These are phyloP conservation scores for Tieghemiomyces parasiticus DNA, from an alignment of 192 early-diverging fungal genomes.

Conservation along the genomic window DNA sequence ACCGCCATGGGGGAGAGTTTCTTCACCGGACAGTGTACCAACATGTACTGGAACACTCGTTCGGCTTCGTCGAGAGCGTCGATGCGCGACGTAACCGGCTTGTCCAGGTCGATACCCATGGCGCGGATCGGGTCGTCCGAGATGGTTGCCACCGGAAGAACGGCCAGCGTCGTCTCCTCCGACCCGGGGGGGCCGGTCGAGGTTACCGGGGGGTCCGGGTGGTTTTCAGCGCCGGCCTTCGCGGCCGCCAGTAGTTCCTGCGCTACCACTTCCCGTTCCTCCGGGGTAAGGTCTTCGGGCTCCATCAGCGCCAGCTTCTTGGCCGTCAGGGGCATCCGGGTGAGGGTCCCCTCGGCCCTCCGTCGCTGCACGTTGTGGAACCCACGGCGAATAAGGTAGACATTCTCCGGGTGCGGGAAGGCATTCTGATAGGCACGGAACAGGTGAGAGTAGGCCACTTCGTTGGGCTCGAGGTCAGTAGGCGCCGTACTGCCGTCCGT, in stretches of 20 bases:
- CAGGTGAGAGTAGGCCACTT: conserved; percentile 47
- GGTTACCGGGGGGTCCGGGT: neutral
- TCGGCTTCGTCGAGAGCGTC: conserved; percentile 19
- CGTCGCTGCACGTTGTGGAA: neutral
- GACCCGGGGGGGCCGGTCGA: conserved; percentile 10
- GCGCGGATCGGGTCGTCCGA: neutral
- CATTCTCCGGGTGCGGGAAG: conserved; percentile 19
- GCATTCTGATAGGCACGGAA: conserved; percentile 49
- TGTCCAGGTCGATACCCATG: neutral
- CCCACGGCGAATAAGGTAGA: conserved; percentile 14
- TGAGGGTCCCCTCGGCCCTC: too few species aligned
- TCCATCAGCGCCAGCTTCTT: conserved; percentile 18
- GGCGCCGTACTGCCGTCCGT: too few species aligned
- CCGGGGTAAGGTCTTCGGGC: conserved; percentile 19
- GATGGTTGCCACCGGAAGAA: conserved; percentile 1
- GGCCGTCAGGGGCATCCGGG: too few species aligned
- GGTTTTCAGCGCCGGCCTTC: conserved; percentile 3
- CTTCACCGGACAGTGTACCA: neutral
- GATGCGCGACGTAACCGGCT: conserved; percentile 7
- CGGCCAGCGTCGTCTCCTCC: neutral
- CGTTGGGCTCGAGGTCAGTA: conserved; percentile 40
- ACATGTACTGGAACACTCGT: conserved; percentile 18
- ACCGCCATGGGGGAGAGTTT: conserved; percentile 10
- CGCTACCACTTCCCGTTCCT: conserved; percentile 18
- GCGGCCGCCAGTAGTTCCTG: conserved; percentile 11